Percentiles rank a stretch among this genome's conserved stretches.
phyloP scores from a whole-genome alignment of 2,329 filamentous ascomycete genomes.

The Colletotrichum lini region DNA sequence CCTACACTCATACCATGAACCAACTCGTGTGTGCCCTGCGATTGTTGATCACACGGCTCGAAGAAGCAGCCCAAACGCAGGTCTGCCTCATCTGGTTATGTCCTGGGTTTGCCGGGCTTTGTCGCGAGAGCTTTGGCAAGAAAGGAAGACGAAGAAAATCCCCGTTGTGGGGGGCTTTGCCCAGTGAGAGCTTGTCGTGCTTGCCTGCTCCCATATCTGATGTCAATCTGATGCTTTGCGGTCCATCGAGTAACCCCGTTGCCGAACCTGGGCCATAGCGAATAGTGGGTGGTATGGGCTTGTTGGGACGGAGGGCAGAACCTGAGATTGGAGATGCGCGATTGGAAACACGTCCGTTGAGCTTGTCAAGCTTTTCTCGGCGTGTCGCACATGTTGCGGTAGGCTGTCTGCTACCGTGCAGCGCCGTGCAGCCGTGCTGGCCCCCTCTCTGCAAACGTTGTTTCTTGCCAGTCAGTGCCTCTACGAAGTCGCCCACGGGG shows the following conservation, averaged over 20 bases:
- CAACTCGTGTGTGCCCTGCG: not conserved
- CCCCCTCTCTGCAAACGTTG: not conserved
- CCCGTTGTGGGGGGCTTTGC: slow-evolving; percentile 1
- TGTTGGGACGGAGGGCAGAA: slow-evolving; percentile 4
- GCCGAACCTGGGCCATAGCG: not conserved
- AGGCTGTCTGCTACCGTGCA: not conserved
- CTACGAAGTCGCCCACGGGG: not conserved
- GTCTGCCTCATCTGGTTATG: not conserved
- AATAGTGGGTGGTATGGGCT: slow-evolving; percentile 8
- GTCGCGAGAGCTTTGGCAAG: not conserved
- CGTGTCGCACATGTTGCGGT: not conserved
- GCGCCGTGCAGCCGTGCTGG: no score
- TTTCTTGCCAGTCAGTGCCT: not conserved
- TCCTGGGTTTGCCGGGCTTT: not conserved
- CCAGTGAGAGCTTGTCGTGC: not conserved
- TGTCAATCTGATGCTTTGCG: slow-evolving; percentile 17
- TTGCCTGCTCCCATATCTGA: slow-evolving; percentile 6
- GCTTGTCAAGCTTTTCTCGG: not conserved
- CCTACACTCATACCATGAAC: not conserved
- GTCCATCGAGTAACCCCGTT: not conserved
- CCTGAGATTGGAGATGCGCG: slow-evolving; percentile 7
- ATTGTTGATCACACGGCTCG: not conserved
- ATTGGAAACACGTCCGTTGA: slow-evolving; percentile 1
- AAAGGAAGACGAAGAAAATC: not conserved
- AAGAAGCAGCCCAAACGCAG: slow-evolving; percentile 1